A percentile compares a stretch with the other conserved stretches of the same genome.
Evolutionary conservation across 2,329 filamentous ascomycete genomes (phyloP).

Genomic region (Mycosphaerella sp.): DNA sequence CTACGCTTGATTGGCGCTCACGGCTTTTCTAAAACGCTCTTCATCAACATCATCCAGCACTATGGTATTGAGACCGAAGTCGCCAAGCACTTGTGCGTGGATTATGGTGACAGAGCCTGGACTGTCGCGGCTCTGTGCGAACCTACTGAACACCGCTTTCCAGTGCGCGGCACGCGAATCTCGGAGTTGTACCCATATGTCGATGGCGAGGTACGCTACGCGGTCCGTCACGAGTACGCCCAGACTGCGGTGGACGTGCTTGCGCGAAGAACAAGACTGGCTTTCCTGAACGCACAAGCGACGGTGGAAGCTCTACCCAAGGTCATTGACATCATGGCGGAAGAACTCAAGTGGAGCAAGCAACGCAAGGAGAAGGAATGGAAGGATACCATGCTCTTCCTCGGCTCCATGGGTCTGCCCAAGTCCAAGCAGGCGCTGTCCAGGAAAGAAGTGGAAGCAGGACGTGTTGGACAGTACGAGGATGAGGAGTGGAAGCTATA

Average conservation of each 20-base stretch:
- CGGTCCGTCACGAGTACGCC: constrained; percentile 81
- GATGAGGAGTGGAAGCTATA: constrained; percentile 47
- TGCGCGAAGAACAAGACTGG: constrained; percentile 73
- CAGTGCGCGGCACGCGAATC: constrained; percentile 73
- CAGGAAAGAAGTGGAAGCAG: constrained; percentile 53
- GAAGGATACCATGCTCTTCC: constrained; percentile 58
- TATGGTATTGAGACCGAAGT: constrained; percentile 89
- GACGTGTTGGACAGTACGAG: constrained; percentile 44
- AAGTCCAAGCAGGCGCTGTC: constrained; percentile 51
- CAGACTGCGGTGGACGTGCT: constrained; percentile 86
- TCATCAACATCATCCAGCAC: constrained; percentile 92
- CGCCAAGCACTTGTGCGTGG: constrained; percentile 76
- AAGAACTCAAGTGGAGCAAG: constrained; percentile 72
- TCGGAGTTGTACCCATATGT: constrained; percentile 80
- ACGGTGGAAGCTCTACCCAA: constrained; percentile 76
- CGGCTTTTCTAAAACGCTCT: constrained; percentile 81
- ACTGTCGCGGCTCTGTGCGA: constrained; percentile 74
- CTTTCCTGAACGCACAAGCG: constrained; percentile 88
- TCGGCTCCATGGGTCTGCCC: constrained; percentile 57
- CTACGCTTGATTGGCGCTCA: constrained; percentile 77
- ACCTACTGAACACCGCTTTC: constrained; percentile 72
- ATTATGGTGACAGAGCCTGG: constrained; percentile 91
- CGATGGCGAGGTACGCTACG: constrained; percentile 85
- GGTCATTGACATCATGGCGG: constrained; percentile 83
- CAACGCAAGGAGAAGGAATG: constrained; percentile 72